These are phyloP conservation scores for Artemisia argyi DNA, from an alignment of 129 eudicot genomes.

Conservation along the genomic window DNA sequence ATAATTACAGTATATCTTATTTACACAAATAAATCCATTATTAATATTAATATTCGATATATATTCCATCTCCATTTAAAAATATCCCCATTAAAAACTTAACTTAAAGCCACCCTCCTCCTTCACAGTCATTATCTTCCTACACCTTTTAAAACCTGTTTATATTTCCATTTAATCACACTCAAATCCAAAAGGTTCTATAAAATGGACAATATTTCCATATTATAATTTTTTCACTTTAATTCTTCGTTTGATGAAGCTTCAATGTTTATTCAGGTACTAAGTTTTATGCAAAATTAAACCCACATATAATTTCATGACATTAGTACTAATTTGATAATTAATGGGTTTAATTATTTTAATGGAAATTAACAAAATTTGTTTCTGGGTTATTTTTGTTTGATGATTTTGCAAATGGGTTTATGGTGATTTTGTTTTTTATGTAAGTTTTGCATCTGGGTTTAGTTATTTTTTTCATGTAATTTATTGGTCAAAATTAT, in stretches of 20 bases:
- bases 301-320: no score
- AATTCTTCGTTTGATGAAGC: slow-evolving; percentile 59
- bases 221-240: slow-evolving; percentile 13
- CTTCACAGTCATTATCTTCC: slow-evolving; percentile 28
- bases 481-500: slow-evolving; percentile 11
- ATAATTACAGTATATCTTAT: not conserved
- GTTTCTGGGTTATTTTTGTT: not conserved
- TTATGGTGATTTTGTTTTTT: not conserved
- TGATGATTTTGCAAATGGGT: slow-evolving; percentile 23
- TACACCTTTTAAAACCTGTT: slow-evolving; percentile 17
- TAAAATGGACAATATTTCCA: slow-evolving; percentile 3
- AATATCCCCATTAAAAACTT: slow-evolving; percentile 35
- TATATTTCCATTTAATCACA: slow-evolving; percentile 10
- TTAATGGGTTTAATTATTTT: not conserved
- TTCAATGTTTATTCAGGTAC: slow-evolving; percentile 47
- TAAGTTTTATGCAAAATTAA: not conserved
- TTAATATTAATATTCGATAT: slow-evolving; percentile 14
- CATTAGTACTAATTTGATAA: not conserved
- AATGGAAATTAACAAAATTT: not conserved
- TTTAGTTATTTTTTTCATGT: slow-evolving; percentile 7
- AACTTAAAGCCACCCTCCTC: slow-evolving; percentile 23
- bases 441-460: slow-evolving; percentile 15
- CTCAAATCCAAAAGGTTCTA: not conserved
- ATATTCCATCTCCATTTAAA: slow-evolving; percentile 26
- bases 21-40: no score